Conservation (phyloP, 257 asterid genomes). For the Nicotiana attenuata region DNA sequence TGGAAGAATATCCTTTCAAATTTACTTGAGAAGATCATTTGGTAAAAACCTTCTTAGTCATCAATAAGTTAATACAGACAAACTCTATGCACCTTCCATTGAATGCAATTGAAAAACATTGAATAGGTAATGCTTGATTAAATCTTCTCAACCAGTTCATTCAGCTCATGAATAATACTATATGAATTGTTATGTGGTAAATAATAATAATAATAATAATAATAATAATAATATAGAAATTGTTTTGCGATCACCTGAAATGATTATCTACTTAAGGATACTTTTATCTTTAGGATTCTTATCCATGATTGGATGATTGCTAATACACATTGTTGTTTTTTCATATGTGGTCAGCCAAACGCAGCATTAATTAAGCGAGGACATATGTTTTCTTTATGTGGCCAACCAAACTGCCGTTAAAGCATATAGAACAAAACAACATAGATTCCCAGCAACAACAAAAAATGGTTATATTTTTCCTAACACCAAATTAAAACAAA, state of each 20-base stretch:
- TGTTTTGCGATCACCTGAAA: neutral
- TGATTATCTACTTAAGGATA: neutral
- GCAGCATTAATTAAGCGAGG: too few relatives aligned
- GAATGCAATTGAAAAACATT: neutral
- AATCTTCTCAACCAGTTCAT: neutral
- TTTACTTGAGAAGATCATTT: neutral
- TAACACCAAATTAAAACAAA: neutral
- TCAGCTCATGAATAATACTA: neutral
- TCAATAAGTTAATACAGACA: neutral
- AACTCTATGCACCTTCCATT: neutral
- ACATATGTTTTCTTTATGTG: neutral
- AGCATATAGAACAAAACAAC: neutral
- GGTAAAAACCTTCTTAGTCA: neutral
- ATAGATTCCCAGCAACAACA: neutral
- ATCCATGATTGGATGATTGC: too few relatives aligned
- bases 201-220: neutral
- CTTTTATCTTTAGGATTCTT: neutral
- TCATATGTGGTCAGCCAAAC: neutral
- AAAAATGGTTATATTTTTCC: neutral
- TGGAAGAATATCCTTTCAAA: neutral
- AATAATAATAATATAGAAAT: neutral
- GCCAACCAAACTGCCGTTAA: neutral
- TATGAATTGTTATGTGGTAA: too few relatives aligned
- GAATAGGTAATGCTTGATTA: neutral
- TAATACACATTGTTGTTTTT: too few relatives aligned